Evolutionary conservation across 2,329 filamentous ascomycete genomes (phyloP), one percentile per base, ranked within the genome.

Genomic region (Aspergillus sp.): DNA sequence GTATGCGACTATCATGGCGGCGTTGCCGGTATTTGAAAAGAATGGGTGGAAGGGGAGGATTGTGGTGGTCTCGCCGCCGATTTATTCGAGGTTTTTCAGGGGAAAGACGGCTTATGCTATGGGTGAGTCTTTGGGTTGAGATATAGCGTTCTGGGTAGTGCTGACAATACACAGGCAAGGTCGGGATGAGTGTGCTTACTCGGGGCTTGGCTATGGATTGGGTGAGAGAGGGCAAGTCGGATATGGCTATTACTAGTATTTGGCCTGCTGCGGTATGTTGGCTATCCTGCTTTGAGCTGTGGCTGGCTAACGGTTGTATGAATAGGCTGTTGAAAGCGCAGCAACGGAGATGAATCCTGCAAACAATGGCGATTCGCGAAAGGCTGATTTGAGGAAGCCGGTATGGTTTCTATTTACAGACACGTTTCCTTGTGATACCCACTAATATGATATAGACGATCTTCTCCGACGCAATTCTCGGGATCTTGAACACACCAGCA

Each of bases 181-280:
- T 94, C 3, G 90, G 82, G 48, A 96, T 96, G 91, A 90, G 86
- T 68, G 89, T 94, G 3, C 73, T 96, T 48, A 91, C 89, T 0
- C 91, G 91, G 72, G 92, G 91, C 0, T 78, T 96, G 13, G 91
- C 89, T 0, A 91, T 95, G 89, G 92, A 96, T 68, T 91, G 90
- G 71, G 79, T 85, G 65, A 80, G 91, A 32, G 83, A 92, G 66
- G 87, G 84, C 0, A 82, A 85, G 66, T 77, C 70, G 0, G 80
- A 85, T 5, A 92, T 94, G 90, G 89, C 90, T 10, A 87, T 95
- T 58, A 91, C 89, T 0, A 91, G 89, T 65, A 84, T 96, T 5
- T 96, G 92, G 92, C 91, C 91, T 10, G 91, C 91, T 4, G 84
- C 82, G 30, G 89, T 90, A 77, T 67, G 87, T 78, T 32, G 5